phyloP scores from a whole-genome alignment of 345 rosid genomes.

The Noccaea caerulescens region DNA sequence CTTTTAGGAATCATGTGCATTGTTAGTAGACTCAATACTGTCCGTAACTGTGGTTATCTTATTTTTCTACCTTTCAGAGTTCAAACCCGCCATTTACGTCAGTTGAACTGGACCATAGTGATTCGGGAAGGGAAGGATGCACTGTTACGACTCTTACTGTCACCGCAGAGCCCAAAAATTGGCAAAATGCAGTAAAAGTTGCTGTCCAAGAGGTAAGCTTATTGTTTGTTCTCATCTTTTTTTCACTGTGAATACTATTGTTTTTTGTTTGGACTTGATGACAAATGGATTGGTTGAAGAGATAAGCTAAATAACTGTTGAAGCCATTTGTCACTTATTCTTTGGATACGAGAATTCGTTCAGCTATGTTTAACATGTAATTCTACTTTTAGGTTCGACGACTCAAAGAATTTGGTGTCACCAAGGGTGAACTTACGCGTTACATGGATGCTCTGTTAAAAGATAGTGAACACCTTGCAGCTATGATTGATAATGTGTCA shows the following conservation, averaged over 20 bases:
- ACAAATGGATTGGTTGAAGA: constrained; percentile 20
- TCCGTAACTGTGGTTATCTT: constrained; percentile 38
- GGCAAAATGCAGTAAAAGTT: constrained; percentile 92
- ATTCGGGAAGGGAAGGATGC: constrained; percentile 99
- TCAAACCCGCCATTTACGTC: constrained; percentile 99
- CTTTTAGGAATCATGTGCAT: background rate
- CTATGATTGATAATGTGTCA: constrained; percentile 95
- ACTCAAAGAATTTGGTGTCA: constrained; percentile 98
- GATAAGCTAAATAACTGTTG: constrained; percentile 21
- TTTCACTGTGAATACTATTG: constrained; percentile 3
- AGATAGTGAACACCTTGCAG: constrained; percentile 98
- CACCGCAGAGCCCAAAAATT: constrained; percentile 96
- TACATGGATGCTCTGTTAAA: constrained; percentile 95
- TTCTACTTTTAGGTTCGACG: constrained; percentile 74
- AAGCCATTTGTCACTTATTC: background rate
- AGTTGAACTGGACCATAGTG: constrained; percentile 99
- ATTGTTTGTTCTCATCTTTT: constrained; percentile 22
- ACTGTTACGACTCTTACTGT: constrained; percentile 99
- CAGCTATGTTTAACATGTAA: constrained; percentile 27
- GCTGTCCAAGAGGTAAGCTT: constrained; percentile 93
- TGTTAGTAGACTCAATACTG: background rate
- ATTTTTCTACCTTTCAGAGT: constrained; percentile 64
- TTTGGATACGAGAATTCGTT: constrained; percentile 26
- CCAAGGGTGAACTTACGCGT: constrained; percentile 94
- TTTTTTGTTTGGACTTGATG: constrained; percentile 16